These are phyloP conservation scores for Vitellaria paradoxa DNA, from an alignment of 179 eudicot species.

Conservation along the genomic window DNA sequence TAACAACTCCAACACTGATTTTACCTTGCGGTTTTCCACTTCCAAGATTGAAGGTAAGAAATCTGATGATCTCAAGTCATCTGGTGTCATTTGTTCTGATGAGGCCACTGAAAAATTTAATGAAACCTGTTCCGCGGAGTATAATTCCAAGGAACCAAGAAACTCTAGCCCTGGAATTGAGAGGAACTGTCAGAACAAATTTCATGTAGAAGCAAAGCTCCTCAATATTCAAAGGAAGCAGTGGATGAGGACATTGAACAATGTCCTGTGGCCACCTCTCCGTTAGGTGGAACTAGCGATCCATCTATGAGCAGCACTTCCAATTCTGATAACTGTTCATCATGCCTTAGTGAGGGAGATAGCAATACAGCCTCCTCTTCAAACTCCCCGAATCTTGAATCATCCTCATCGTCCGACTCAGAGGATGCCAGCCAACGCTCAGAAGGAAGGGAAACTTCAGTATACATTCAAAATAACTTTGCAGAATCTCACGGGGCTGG, in stretches of 20 bases:
- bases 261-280: conserved; percentile 29
- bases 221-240: conserved; percentile 27
- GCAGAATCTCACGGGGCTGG: conserved; percentile 33
- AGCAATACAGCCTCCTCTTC: conserved; percentile 50
- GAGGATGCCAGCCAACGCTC: conserved; percentile 72
- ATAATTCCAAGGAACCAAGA: conserved; percentile 18
- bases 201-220: conserved; percentile 23
- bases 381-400: conserved; percentile 60
- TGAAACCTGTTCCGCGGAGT: conserved; percentile 29
- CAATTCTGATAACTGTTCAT: conserved; percentile 86
- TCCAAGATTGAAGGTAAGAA: conserved; percentile 43
- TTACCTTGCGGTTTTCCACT: conserved; percentile 46
- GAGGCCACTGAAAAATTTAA: conserved; percentile 28
- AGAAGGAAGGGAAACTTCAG: conserved; percentile 52
- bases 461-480: conserved; percentile 28
- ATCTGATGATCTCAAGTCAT: conserved; percentile 33
- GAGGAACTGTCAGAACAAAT: conserved; percentile 15
- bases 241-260: conserved; percentile 40
- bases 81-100: conserved; percentile 28
- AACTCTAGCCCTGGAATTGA: conserved; percentile 11
- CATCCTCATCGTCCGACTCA: conserved; percentile 77
- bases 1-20: conserved; percentile 71
- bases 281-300: conserved; percentile 38
- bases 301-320: conserved; percentile 58
- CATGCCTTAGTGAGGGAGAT: conserved; percentile 90